Evolutionary conservation across 1,284 basidiomycete species (phyloP), one percentile per base, ranked within the genome.

Genomic region (Fistulinella cinereoalba): DNA sequence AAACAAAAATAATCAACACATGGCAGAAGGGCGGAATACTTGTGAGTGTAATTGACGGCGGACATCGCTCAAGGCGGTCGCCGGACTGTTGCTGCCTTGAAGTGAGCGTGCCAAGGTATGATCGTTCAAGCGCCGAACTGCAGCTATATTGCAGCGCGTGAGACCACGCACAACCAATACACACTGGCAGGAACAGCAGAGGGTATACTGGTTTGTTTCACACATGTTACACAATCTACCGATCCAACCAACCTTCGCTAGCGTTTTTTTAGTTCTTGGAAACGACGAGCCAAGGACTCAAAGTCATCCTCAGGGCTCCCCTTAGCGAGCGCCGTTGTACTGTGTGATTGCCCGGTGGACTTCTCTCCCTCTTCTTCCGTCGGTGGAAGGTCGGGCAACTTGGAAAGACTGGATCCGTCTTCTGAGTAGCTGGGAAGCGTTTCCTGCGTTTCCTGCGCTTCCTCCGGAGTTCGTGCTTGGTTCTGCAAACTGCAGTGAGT

Each of bases 261-360:
- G 38, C 79, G 79, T 68, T 86, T 89, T 72, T 91, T 92, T 57
- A 92, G 67, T 23, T 80, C 85, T 49, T 85, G 86, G 58, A 92
- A 92, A 47, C 89, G 79, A 64, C 78, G 81, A 40, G 80, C 69
- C 43, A 92, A 69, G 11, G 77, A 71, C 34, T 83, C 81, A 57
- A 91, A 88, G 50, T 88, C 86, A 55, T 92, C 84, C 59, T 80
- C 74, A n/a, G 45, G 40, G 27, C 25, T 48, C 27, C 61, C 52
- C 33, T 54, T 55, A 3, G 46, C 18, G 16, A 51, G 22, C 23
- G 38, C 31, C 4, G n/a, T 36, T 12, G 45, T 11, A 23, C 7
- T 25, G 13, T 44, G 31, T 13, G 51, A 27, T 38, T 39, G 43
- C 45, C 53, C 44, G 22, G 48, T 50, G 36, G 53, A 47, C 50